Evolutionary conservation across 768 basidiomycete species (phyloP), one percentile per base, ranked within the genome.

Genomic region (Leccinum pellstonianum): DNA sequence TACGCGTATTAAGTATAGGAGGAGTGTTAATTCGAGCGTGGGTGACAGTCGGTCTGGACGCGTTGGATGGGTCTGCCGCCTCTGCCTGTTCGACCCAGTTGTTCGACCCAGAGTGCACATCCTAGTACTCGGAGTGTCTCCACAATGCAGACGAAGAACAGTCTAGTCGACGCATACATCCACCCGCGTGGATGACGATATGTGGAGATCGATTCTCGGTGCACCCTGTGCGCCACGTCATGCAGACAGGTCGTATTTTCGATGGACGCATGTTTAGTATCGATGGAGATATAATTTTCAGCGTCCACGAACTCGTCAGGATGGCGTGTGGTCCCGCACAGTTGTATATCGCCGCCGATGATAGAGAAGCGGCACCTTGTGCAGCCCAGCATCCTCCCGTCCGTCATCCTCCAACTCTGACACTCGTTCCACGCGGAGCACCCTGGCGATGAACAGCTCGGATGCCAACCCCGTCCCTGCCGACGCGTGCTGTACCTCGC

Each of bases 391-490:
- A 4, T 25, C 58, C 38, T 63, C 61, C 7, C 62, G 47, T 14
- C n/a, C 37, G 1, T 51, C 57, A 17, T 60, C 71, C 48, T 66
- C 70, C 46, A 62, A 66, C 8, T 55, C 46, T 49, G 66, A 66
- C 0, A 73, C 73, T 63, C 80, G 78, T 61, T 82, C 79, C 47
- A 94, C 86, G 27, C 85, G 75, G 31, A 84, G 73, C 11, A 95
- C 92, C n/a, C 80, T 77, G 14, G 91, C 93, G 62, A 95, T 85
- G 73, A 93, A 94, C 46, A 95, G 74, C 77, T 93, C 88, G 41
- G 86, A 89, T 65, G 70, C 77, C 54, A 77, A 68, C 7, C 76
- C 79, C 11, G 69, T 68, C 56, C 63, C 70, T 25, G 68, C 67
- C 62, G 72, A 72, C 27, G 50, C 60, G 46, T 63, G 60, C 49